phyloP scores from a whole-genome alignment of 441 rosid genomes.

The Theobroma grandiflorum region DNA sequence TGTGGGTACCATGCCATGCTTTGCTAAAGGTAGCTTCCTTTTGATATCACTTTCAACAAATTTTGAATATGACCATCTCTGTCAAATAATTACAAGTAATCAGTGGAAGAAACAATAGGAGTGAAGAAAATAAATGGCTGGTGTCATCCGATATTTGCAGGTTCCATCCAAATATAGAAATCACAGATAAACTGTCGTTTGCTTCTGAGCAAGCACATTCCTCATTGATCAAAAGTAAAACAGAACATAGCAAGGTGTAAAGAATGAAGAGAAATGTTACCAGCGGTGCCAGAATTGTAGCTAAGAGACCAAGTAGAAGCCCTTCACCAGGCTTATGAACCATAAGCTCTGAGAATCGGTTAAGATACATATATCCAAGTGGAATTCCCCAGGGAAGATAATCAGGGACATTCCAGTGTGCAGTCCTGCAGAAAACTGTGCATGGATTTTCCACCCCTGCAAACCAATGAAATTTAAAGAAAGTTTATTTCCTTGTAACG shows the following conservation, averaged over 20 bases:
- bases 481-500: neutral
- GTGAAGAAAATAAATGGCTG: neutral
- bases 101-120: neutral
- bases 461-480: neutral
- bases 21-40: constrained; percentile 43
- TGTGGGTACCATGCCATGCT: constrained; percentile 56
- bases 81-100: neutral
- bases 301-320: constrained; percentile 23
- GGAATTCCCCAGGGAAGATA: constrained; percentile 40
- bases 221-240: too few species aligned
- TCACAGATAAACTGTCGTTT: too few species aligned
- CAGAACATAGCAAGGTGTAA: neutral
- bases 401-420: constrained; percentile 48
- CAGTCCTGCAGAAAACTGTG: constrained; percentile 45
- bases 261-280: constrained; percentile 23
- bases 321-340: constrained; percentile 53
- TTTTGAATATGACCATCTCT: constrained; percentile 54
- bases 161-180: too few species aligned
- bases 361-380: constrained; percentile 37
- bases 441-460: constrained; percentile 43
- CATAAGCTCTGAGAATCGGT: constrained; percentile 44
- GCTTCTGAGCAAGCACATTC: neutral
- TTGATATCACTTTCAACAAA: constrained; percentile 49
- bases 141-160: too few species aligned
- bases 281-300: constrained; percentile 39